A percentile compares a stretch with the other conserved stretches of the same genome.
Evolutionary conservation across 176 grass and related monocot genomes (phyloP).

Genomic region (Triticum monococcum): DNA sequence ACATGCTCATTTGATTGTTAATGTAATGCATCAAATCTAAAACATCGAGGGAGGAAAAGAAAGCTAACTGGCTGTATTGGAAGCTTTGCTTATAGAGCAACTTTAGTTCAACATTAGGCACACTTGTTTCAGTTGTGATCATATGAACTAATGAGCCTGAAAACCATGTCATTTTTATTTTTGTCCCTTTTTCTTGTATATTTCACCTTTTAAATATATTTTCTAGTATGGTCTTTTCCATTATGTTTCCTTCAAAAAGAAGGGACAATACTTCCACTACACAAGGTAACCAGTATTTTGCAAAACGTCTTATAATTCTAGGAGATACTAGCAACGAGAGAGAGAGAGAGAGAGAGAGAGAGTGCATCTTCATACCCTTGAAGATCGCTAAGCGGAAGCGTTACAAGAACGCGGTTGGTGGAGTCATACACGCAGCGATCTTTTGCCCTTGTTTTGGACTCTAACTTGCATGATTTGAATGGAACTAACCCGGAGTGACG

Average conservation of each 20-base stretch:
- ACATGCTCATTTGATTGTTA: not conserved
- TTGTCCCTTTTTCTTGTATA: not conserved
- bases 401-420: no score
- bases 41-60: not conserved
- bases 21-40: not conserved
- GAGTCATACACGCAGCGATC: no score
- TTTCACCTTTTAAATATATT: not conserved
- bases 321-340: no score
- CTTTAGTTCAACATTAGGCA: not conserved
- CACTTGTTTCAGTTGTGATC: not conserved
- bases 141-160: not conserved
- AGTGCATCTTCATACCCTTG: no score
- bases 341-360: no score
- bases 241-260: not conserved
- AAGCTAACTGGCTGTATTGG: not conserved
- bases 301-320: not conserved
- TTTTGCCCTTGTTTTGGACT: no score
- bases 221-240: not conserved
- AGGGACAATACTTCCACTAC: constrained; percentile 8
- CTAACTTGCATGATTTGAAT: no score
- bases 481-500: no score
- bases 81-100: not conserved
- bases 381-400: no score
- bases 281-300: not conserved
- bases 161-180: not conserved